phyloP scores from a whole-genome alignment of 139 green algal genomes.

The Monoraphidium neglectum region DNA sequence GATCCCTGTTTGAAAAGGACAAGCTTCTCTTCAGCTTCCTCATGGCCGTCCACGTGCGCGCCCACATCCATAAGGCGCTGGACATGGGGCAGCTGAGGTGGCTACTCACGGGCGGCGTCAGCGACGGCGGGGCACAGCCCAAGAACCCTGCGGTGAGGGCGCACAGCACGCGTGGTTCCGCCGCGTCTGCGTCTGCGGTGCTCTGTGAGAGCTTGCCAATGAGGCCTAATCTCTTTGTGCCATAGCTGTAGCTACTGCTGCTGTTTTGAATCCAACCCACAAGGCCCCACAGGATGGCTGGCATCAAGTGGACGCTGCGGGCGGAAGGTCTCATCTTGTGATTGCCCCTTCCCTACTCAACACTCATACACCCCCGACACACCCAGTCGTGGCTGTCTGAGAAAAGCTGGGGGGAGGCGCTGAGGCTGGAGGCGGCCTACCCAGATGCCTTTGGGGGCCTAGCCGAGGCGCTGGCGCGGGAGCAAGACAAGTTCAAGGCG shows the following conservation, averaged over 20 bases:
- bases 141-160: background rate
- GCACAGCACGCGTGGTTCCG: background rate
- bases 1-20: conserved; percentile 84
- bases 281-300: background rate
- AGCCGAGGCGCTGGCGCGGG: conserved; percentile 10
- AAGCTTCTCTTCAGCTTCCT: conserved; percentile 82
- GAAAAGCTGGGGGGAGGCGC: conserved; percentile 74
- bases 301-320: conserved; percentile 23
- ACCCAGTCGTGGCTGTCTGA: conserved; percentile 63
- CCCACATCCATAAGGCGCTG: conserved; percentile 54
- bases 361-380: conserved; percentile 57
- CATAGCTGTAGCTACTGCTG: too few relatives aligned
- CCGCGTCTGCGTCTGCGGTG: background rate
- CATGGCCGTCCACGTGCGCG: conserved; percentile 52
- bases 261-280: background rate
- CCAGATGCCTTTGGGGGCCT: conserved; percentile 35
- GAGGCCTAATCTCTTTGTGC: background rate
- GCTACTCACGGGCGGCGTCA: conserved; percentile 65
- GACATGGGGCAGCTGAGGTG: conserved; percentile 68
- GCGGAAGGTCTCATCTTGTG: too few relatives aligned
- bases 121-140: background rate
- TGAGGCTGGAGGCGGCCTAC: conserved; percentile 33
- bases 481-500: conserved; percentile 32
- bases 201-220: background rate
- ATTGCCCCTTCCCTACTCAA: too few relatives aligned